Conservation (phyloP, 371 early-diverging fungal species). For the Syncephalastrum monosporum region DNA sequence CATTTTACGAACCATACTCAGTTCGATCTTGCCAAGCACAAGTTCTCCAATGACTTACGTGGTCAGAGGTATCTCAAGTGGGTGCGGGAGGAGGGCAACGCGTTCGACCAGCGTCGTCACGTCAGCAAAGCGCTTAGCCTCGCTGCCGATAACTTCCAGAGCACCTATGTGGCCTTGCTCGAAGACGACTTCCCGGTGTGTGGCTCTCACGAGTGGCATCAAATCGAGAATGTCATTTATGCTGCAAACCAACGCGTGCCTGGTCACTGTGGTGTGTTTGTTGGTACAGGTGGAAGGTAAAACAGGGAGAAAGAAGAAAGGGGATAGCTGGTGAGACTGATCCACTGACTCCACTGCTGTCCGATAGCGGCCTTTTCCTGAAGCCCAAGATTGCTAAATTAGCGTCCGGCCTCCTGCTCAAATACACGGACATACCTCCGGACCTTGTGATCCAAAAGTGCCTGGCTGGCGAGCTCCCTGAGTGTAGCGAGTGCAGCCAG, state of each 20-base stretch:
- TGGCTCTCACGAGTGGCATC: constrained; percentile 48
- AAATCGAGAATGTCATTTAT: constrained; percentile 54
- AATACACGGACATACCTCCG: constrained; percentile 43
- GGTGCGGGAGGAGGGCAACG: constrained; percentile 50
- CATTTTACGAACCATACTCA: constrained; percentile 56
- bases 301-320: neutral
- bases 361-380: constrained; percentile 47
- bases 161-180: constrained; percentile 51
- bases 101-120: constrained; percentile 55
- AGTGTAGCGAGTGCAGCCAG: constrained; percentile 37
- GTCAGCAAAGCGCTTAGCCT: constrained; percentile 52
- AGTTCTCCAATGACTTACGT: constrained; percentile 40
- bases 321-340: neutral
- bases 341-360: neutral
- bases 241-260: constrained; percentile 42
- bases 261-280: constrained; percentile 61
- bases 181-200: constrained; percentile 69
- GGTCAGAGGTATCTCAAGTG: constrained; percentile 56
- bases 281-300: constrained; percentile 64
- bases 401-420: constrained; percentile 40
- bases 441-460: constrained; percentile 62
- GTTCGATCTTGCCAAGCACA: constrained; percentile 41
- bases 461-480: constrained; percentile 47
- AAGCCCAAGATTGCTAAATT: constrained; percentile 46
- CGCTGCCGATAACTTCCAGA: constrained; percentile 31